A percentile compares a stretch with the other conserved stretches of the same genome.
Conservation (phyloP, 768 basidiomycete species). For the Dentipellis fragilis region DNA sequence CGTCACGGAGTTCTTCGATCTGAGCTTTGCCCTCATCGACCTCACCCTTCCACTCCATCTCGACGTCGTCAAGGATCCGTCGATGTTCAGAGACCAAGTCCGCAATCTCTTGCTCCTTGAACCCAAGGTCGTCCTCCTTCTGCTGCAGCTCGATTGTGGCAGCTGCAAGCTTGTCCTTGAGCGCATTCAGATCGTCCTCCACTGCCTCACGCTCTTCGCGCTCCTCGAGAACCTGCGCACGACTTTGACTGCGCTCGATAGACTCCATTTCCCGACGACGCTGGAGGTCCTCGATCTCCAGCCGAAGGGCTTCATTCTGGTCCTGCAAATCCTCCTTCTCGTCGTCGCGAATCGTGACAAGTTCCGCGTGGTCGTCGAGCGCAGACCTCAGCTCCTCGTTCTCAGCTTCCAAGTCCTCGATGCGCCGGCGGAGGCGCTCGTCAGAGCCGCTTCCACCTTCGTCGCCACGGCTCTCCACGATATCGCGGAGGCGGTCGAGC, state of each 20-base stretch:
- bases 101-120: slow-evolving; percentile 68
- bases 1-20: slow-evolving; percentile 71
- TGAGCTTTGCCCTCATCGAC: slow-evolving; percentile 72
- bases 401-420: slow-evolving; percentile 52
- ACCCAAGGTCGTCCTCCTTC: slow-evolving; percentile 79
- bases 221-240: slow-evolving; percentile 61
- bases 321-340: slow-evolving; percentile 66
- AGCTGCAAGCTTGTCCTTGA: slow-evolving; percentile 71
- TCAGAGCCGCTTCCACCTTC: slow-evolving; percentile 30
- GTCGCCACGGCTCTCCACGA: slow-evolving; percentile 42
- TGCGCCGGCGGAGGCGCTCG: slow-evolving; percentile 35
- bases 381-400: slow-evolving; percentile 50
- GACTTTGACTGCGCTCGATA: slow-evolving; percentile 62
- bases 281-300: slow-evolving; percentile 60
- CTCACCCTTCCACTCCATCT: slow-evolving; percentile 83
- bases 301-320: slow-evolving; percentile 47
- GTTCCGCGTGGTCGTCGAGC: slow-evolving; percentile 48
- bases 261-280: slow-evolving; percentile 52
- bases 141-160: slow-evolving; percentile 76
- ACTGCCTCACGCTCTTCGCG: slow-evolving; percentile 66
- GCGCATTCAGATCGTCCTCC: slow-evolving; percentile 67
- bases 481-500: slow-evolving; percentile 60
- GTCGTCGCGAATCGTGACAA: slow-evolving; percentile 49
- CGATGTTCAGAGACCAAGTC: slow-evolving; percentile 70
- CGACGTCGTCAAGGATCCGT: slow-evolving; percentile 60